Base-by-base conservation (phyloP, 495 filamentous ascomycete species). In the Penicillium tannophilum region DNA sequence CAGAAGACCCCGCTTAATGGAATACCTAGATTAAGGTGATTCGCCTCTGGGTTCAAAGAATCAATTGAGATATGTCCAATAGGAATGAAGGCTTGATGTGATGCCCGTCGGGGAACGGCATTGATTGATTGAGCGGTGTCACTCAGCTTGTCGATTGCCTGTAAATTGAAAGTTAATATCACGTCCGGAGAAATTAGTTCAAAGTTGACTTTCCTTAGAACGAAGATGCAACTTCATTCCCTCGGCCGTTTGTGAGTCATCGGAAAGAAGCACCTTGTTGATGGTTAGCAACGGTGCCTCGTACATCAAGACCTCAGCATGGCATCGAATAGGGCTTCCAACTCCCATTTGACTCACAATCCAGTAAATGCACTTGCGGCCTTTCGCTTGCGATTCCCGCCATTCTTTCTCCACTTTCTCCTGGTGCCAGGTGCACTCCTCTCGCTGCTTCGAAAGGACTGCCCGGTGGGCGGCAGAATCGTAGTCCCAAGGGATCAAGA, bases 31-130 rank as follows among this genome's bases (percentile, higher is more conserved):
- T 61, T 58, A 39, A 69, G 5, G 16, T 52, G 31, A 30, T 62
- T 61, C 8, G 59, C 52, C 9, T 66, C 62, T 11, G 49, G 30
- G 33, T 64, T 63, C 9, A 56, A 43, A 1, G 64, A 54, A 41
- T 73, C 71, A 2, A 73, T 35, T 6, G 69, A 72, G 17, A 73
- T 70, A 23, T 73, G 71, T 6, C 71, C 71, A 28, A 73, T 56
- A 2, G 68, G 68, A n/a, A 57, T 24, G 26, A 71, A 69, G 2
- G 41, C 24, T 52, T 30, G 24, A 1, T 58, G 53, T 9, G 66
- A 56, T 35, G 66, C 50, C 26, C 61, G 7, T 8, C 68, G 59
- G 35, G 56, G 23, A 7, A 53, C 57, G 9, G 50, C 61, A 47
- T 71, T 63, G 19, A 71, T 56, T 5, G 61, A 51, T 35, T 20